Conservation (phyloP, 2,329 filamentous ascomycete genomes). For the Herpotrichia juniperi region DNA sequence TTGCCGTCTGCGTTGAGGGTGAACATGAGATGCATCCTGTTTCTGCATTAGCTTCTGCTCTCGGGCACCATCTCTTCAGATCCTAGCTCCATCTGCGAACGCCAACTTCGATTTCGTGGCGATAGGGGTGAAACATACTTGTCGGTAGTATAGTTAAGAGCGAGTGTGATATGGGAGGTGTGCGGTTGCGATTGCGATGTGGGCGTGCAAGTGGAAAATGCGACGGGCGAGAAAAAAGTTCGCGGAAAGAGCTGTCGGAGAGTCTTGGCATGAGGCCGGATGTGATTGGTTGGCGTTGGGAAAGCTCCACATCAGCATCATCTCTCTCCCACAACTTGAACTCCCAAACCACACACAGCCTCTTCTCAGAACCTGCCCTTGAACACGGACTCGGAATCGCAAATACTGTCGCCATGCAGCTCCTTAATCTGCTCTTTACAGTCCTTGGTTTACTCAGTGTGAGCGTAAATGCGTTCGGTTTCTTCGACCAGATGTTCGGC, state of each 20-base stretch:
- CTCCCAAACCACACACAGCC: conserved; percentile 1
- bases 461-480: conserved; percentile 77
- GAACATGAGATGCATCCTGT: conserved; percentile 79
- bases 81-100: not conserved
- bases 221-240: not conserved
- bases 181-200: not conserved
- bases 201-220: not conserved
- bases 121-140: not conserved
- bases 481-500: conserved; percentile 98
- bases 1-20: conserved; percentile 81
- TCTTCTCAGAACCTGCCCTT: not conserved
- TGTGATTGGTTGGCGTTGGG: conserved; percentile 13
- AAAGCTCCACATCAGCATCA: conserved; percentile 33
- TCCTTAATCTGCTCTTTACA: conserved; percentile 38
- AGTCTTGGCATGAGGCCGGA: conserved; percentile 21
- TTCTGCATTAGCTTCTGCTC: not conserved
- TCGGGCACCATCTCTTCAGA: not conserved
- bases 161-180: not conserved
- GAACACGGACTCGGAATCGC: conserved; percentile 2
- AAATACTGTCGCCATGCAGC: conserved; percentile 35
- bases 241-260: conserved; percentile 1
- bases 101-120: no score
- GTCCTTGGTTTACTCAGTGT: conserved; percentile 61
- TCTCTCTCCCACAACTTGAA: conserved; percentile 8
- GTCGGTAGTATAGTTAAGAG: not conserved